Conservation (phyloP, 768 basidiomycete species). For the Collybia sordida region DNA sequence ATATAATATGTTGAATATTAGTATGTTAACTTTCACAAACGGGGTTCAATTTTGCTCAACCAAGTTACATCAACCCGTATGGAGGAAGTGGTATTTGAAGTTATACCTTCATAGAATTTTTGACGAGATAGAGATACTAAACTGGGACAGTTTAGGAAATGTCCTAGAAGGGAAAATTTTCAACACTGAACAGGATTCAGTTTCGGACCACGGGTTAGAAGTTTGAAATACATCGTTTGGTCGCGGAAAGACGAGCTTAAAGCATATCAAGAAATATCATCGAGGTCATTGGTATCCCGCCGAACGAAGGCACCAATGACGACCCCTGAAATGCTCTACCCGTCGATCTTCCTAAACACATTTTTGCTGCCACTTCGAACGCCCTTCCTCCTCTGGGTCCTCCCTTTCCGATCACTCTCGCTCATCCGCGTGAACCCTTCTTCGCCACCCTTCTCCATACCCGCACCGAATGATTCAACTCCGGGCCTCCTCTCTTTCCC, state of each 20-base stretch:
- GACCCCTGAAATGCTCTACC: conserved; percentile 1
- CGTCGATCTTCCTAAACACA: conserved; percentile 52
- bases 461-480: conserved; percentile 81
- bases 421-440: conserved; percentile 46
- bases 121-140: no score
- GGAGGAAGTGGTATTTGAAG: no score
- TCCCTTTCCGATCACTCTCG: conserved; percentile 74
- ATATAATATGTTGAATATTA: no score
- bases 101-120: no score
- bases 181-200: not conserved
- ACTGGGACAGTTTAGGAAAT: no score
- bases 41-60: no score
- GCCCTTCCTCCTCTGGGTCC: conserved; percentile 74
- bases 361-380: conserved; percentile 92
- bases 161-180: not conserved
- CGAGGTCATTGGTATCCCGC: not conserved
- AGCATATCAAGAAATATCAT: no score
- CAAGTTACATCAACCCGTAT: no score
- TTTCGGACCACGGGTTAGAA: no score
- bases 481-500: conserved; percentile 50
- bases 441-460: conserved; percentile 79
- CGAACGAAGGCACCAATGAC: not conserved
- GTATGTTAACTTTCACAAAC: no score
- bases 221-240: no score
- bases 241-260: no score